Evolutionary conservation across 768 basidiomycete genomes (phyloP).

Genomic region (Trametopsis cervina): DNA sequence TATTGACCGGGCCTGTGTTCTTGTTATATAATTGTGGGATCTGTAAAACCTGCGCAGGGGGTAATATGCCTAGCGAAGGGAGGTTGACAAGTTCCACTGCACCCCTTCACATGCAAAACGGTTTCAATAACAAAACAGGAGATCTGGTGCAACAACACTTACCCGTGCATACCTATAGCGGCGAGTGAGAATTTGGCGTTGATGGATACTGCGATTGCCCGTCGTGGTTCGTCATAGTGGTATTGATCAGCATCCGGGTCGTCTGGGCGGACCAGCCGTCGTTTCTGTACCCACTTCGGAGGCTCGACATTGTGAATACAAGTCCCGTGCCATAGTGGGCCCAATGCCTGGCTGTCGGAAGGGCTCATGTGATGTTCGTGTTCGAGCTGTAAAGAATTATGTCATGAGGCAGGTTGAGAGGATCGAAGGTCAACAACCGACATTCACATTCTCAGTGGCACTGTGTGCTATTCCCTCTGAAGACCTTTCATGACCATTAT

Average conservation of each 20-base stretch:
- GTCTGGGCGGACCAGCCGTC: slow-evolving; percentile 46
- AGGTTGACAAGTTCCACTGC: slow-evolving; percentile 60
- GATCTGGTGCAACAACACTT: slow-evolving; percentile 8
- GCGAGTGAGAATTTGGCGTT: slow-evolving; percentile 79
- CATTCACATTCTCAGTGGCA: neutral
- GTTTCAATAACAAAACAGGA: slow-evolving; percentile 5
- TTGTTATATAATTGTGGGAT: slow-evolving; percentile 56
- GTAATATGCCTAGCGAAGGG: slow-evolving; percentile 52
- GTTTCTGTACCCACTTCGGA: slow-evolving; percentile 78
- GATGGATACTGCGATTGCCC: slow-evolving; percentile 58
- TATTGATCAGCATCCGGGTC: slow-evolving; percentile 26
- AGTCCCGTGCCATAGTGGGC: slow-evolving; percentile 58
- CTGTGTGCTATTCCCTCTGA: slow-evolving; percentile 11
- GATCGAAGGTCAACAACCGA: no score
- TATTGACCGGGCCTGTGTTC: slow-evolving; percentile 50
- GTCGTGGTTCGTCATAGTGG: slow-evolving; percentile 57
- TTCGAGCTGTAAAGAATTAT: neutral
- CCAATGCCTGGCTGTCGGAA: neutral
- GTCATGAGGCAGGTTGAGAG: no score
- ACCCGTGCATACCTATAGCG: slow-evolving; percentile 75
- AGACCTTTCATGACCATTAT: neutral
- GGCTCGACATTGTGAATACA: slow-evolving; percentile 72
- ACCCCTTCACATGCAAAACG: slow-evolving; percentile 37
- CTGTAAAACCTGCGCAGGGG: slow-evolving; percentile 54
- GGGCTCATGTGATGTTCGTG: neutral